Percentiles rank a stretch among this genome's conserved stretches.
These are phyloP conservation scores for Colletotrichum aenigma DNA, from an alignment of 2,329 filamentous ascomycete genomes.

Conservation along the genomic window DNA sequence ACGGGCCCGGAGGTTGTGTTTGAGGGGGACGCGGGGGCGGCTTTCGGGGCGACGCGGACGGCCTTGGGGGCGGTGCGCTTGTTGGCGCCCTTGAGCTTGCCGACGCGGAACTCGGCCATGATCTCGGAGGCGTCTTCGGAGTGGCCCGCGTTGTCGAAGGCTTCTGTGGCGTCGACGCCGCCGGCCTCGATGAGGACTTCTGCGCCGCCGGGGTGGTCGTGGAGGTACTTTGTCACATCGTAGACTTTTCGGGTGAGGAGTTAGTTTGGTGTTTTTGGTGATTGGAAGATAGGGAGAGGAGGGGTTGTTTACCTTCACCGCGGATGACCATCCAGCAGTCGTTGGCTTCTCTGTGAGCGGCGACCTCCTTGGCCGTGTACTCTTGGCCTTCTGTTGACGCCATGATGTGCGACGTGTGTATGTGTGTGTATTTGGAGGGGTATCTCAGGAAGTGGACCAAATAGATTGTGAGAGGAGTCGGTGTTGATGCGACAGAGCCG, in stretches of 20 bases:
- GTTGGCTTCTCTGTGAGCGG: conserved; percentile 49
- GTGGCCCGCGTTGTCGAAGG: conserved; percentile 85
- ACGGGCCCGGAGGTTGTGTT: conserved; percentile 1
- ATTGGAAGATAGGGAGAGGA: not conserved
- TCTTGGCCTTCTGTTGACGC: conserved; percentile 24
- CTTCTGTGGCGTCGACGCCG: conserved; percentile 78
- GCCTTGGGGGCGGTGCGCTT: conserved; percentile 25
- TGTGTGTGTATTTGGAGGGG: not conserved
- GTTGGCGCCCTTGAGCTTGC: conserved; percentile 36
- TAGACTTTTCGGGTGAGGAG: conserved; percentile 50
- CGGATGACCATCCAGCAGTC: conserved; percentile 62
- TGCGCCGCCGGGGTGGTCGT: conserved; percentile 73
- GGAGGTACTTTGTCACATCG: conserved; percentile 59
- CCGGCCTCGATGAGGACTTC: conserved; percentile 79
- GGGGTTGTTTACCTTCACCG: conserved; percentile 48
- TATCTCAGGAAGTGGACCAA: not conserved
- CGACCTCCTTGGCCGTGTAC: conserved; percentile 46
- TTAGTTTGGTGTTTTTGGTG: not conserved
- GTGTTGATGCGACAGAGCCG: not conserved
- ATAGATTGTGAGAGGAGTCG: not conserved
- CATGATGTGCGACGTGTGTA: not conserved
- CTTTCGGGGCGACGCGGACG: conserved; percentile 24
- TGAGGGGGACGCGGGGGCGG: not conserved
- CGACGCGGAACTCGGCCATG: conserved; percentile 41
- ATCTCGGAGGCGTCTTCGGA: conserved; percentile 63